These are phyloP conservation scores for Angomonas ambiguus DNA, from an alignment of 208 protist genomes.

Conservation along the genomic window DNA sequence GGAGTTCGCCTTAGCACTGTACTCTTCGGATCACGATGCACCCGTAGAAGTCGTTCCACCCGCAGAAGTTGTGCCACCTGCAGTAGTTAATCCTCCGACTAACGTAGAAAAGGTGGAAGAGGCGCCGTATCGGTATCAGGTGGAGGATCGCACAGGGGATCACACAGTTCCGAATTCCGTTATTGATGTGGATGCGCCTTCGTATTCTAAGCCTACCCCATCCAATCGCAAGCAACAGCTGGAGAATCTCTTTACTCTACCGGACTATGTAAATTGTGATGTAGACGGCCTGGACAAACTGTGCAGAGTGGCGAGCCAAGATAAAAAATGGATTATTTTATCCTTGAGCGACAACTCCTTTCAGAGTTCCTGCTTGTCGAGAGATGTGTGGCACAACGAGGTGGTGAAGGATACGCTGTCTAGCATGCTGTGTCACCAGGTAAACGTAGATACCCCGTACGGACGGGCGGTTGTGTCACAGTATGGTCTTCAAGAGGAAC, in stretches of 20 bases:
- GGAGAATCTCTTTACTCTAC: slow-evolving; percentile 5
- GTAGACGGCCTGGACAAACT: slow-evolving; percentile 28
- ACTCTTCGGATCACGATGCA: slow-evolving; percentile 14
- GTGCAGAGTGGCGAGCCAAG: slow-evolving; percentile 30
- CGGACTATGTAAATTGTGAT: slow-evolving; percentile 38
- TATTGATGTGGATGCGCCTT: too few species aligned
- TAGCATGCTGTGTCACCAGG: slow-evolving; percentile 50
- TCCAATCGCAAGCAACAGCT: too few species aligned
- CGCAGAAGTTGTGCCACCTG: slow-evolving; percentile 10
- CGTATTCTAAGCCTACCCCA: too few species aligned
- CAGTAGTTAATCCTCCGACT: too few species aligned
- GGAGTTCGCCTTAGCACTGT: slow-evolving; percentile 28
- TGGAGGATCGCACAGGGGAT: too few species aligned
- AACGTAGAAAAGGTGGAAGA: too few species aligned
- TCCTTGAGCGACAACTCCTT: slow-evolving; percentile 49
- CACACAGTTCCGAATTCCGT: too few species aligned
- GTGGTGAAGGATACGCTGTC: slow-evolving; percentile 26
- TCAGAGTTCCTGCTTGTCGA: slow-evolving; percentile 50
- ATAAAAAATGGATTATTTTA: slow-evolving; percentile 63
- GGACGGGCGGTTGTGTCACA: slow-evolving; percentile 34
- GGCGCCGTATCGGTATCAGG: too few species aligned
- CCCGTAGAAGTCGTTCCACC: background rate
- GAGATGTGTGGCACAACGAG: slow-evolving; percentile 65
- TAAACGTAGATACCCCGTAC: slow-evolving; percentile 31
- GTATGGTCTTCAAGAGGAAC: slow-evolving; percentile 27